Base-by-base conservation (phyloP, 352 stramenopile species). In the Proteromonas lacertae region DNA sequence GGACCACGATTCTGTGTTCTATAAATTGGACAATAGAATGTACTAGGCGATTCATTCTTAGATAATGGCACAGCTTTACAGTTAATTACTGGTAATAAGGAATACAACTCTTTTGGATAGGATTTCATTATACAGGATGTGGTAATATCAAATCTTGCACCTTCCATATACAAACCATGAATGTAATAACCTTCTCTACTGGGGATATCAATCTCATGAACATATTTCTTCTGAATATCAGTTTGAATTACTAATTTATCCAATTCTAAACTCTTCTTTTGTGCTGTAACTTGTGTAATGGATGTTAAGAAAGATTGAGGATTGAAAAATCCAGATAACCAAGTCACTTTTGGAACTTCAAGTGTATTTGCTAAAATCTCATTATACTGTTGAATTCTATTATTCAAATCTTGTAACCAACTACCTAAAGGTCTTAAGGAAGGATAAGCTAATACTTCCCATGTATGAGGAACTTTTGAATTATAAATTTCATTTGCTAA, bases 371-470 rank as follows among this genome's bases (percentile, higher is more conserved):
- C 30, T 19, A 91, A 60, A 75, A 75, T 90, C 32, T 39, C 65
- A 34, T 61, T 57, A 20, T 72, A 69, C 51, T 90, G 72, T 35
- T 75, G 62, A 46, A 90, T 60, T 12, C 76, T 60, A 2, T 59
- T 66, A 25, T 77, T 57, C 12, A 91, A 57, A 32, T 64, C 72
- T 20, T 62, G 69, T 41, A 88, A 88, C 76, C 76, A 91, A 10
- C 81, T 48, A 1, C 73, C 70, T 1, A 91, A 55, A 10, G 63
- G n/a, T n/a, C n/a, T n/a, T n/a, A n/a, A n/a, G 82, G 0, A 70
- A 62, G n/a, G 72, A 40, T 25, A 88, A 80, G 75, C 76, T 90
- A 34, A 66, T 84, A 39, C 90, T 77, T 52, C 90, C 76, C 75
- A 91, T 1, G 59, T 66, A 4, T 62, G 63, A 23, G 75, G 75